These are phyloP conservation scores for Paecilomyces formosus DNA, from an alignment of 2,329 filamentous ascomycete genomes.

Conservation along the genomic window DNA sequence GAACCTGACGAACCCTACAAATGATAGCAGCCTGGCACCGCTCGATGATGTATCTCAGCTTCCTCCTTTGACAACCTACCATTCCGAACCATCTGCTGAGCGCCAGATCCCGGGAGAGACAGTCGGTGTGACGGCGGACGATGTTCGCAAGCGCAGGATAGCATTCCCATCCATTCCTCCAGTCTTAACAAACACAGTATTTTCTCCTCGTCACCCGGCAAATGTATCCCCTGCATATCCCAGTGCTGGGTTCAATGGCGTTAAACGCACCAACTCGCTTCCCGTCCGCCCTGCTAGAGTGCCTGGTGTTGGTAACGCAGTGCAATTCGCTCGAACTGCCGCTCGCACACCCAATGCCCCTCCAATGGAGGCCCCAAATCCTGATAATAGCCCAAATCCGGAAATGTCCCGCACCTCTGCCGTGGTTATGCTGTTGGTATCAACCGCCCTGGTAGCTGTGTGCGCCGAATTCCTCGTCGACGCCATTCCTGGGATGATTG, in stretches of 20 bases:
- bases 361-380: conserved; percentile 7
- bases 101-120: not conserved
- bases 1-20: not conserved
- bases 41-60: not conserved
- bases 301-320: conserved; percentile 23
- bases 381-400: conserved; percentile 9
- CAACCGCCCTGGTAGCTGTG: conserved; percentile 52
- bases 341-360: conserved; percentile 16
- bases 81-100: not conserved
- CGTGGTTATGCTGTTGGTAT: conserved; percentile 47
- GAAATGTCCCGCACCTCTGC: conserved; percentile 51
- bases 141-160: conserved; percentile 16
- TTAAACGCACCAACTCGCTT: conserved; percentile 25
- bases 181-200: conserved; percentile 27
- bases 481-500: conserved; percentile 62
- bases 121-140: not conserved
- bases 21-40: not conserved
- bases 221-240: not conserved
- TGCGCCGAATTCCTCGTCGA: conserved; percentile 67
- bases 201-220: conserved; percentile 7
- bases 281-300: conserved; percentile 18
- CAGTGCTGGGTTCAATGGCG: conserved; percentile 13
- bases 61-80: not conserved
- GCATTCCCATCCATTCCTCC: conserved; percentile 24
- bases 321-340: conserved; percentile 26